Conservation (phyloP, 1,284 basidiomycete genomes). For the Porodaedalea pini region DNA sequence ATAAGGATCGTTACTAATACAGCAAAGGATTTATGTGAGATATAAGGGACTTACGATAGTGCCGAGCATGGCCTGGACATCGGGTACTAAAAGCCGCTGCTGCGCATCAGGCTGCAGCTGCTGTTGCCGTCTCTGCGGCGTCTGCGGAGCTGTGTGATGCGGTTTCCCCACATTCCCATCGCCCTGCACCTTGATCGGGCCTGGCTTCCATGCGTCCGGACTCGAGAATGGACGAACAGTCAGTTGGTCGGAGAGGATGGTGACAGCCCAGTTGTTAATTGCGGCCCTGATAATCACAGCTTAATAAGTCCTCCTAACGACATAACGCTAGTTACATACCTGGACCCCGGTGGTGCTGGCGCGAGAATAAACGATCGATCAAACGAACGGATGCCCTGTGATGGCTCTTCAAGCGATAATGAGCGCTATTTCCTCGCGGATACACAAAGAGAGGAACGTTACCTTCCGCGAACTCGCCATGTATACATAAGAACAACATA, state of each 20-base stretch:
- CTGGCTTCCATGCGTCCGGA: constrained; percentile 72
- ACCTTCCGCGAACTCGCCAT: constrained; percentile 93
- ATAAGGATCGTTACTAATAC: constrained; percentile 10
- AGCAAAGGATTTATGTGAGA: constrained; percentile 12
- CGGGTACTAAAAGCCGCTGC: constrained; percentile 29
- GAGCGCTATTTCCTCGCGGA: neutral
- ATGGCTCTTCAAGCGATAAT: constrained; percentile 39
- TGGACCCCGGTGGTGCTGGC: constrained; percentile 75
- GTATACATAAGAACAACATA: constrained; percentile 78
- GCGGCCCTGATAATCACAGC: constrained; percentile 54
- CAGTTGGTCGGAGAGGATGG: constrained; percentile 87
- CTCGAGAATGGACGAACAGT: constrained; percentile 82
- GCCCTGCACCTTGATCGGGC: constrained; percentile 65
- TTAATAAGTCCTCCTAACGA: constrained; percentile 10
- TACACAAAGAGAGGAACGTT: constrained; percentile 34
- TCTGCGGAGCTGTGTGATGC: neutral
- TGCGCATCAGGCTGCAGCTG: constrained; percentile 22
- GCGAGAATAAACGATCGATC: constrained; percentile 89
- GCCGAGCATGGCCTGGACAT: constrained; percentile 44
- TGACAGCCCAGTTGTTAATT: constrained; percentile 82
- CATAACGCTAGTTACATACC: constrained; percentile 45
- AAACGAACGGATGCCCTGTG: constrained; percentile 82
- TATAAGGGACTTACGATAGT: constrained; percentile 49
- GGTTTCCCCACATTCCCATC: constrained; percentile 24
- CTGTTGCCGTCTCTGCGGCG: constrained; percentile 24